phyloP scores from a whole-genome alignment of 169 alveolate genomes.

The Plasmodium malariae region DNA sequence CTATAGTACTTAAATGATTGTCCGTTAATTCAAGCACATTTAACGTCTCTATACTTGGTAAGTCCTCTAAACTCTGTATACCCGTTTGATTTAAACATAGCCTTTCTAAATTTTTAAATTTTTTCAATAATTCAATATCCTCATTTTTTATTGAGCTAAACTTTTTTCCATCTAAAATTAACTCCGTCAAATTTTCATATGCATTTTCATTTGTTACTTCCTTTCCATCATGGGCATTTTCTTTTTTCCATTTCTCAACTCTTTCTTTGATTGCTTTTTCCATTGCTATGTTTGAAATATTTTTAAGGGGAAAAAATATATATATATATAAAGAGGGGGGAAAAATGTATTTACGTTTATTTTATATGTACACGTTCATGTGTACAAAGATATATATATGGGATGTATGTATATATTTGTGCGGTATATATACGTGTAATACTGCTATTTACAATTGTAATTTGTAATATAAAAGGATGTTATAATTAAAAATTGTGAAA shows the following conservation, averaged over 20 bases:
- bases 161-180: constrained; percentile 90
- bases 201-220: constrained; percentile 82
- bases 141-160: constrained; percentile 81
- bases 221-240: constrained; percentile 74
- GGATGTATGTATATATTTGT: too few relatives aligned
- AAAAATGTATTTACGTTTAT: too few relatives aligned
- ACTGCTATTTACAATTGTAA: too few relatives aligned
- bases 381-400: too few relatives aligned
- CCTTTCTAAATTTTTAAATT: constrained; percentile 85
- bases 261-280: constrained; percentile 82
- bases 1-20: constrained; percentile 88
- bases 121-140: constrained; percentile 87
- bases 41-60: constrained; percentile 88
- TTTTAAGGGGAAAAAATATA: neutral
- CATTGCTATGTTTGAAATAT: constrained; percentile 60
- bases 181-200: constrained; percentile 82
- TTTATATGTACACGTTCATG: too few relatives aligned
- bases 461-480: too few relatives aligned
- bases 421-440: too few relatives aligned
- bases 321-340: too few relatives aligned
- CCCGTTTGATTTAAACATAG: constrained; percentile 92
- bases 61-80: constrained; percentile 84
- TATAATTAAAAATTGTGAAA: too few relatives aligned
- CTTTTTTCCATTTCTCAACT: constrained; percentile 80
- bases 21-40: constrained; percentile 91